Evolutionary conservation across 352 stramenopile genomes (phyloP).

Genomic region (Phytophthora fragariaefolia): DNA sequence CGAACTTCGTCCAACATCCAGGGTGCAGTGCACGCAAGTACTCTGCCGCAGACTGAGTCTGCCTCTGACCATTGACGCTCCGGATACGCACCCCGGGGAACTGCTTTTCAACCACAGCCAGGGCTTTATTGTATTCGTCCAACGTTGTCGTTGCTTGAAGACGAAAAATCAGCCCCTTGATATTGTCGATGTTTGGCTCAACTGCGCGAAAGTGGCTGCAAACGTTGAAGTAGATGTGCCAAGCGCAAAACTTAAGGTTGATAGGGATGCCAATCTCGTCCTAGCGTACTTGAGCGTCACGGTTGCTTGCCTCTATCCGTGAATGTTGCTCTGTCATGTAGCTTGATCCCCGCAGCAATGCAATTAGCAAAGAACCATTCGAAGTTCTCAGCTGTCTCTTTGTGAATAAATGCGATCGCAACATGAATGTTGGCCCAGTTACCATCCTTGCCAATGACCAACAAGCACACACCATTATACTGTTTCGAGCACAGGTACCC

Average conservation of each 20-base stretch:
- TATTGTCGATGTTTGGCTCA: constrained; percentile 2
- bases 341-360: constrained; percentile 2
- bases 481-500: constrained; percentile 7
- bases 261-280: not conserved
- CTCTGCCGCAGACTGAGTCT: not conserved
- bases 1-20: not conserved
- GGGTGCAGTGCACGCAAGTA: not conserved
- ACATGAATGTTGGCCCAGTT: constrained; percentile 7
- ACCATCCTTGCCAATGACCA: constrained; percentile 4
- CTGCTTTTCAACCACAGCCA: not conserved
- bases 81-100: not conserved
- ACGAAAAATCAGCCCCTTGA: constrained; percentile 1
- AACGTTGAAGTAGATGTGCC: constrained; percentile 25
- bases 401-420: constrained; percentile 5
- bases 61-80: not conserved
- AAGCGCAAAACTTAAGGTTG: constrained; percentile 6
- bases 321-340: constrained; percentile 3
- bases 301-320: constrained; percentile 15
- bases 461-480: constrained; percentile 12
- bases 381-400: constrained; percentile 19
- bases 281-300: constrained; percentile 8
- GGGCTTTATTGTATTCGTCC: not conserved
- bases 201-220: constrained; percentile 13
- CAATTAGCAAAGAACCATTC: constrained; percentile 23
- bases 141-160: constrained; percentile 9